Evolutionary conservation across 192 early-diverging fungal genomes (phyloP).

Genomic region (Gaertneriomyces semiglobifer): DNA sequence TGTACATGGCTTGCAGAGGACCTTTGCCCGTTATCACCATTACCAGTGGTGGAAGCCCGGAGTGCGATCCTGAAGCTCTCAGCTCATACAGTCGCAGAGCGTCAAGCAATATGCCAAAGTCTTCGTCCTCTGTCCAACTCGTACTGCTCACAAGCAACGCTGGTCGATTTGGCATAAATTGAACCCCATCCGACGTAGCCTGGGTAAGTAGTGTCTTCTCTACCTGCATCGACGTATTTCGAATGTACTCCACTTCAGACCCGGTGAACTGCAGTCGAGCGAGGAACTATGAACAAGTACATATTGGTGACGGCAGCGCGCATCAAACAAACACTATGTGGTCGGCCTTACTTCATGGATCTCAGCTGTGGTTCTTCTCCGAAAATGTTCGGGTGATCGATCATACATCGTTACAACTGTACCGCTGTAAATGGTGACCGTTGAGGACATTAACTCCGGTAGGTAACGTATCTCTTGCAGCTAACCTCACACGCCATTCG

Average conservation of each 20-base stretch:
- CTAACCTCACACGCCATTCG: constrained; percentile 65
- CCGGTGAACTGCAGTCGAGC: no score
- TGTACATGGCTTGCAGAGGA: constrained; percentile 69
- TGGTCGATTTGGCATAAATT: constrained; percentile 46
- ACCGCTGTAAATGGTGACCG: constrained; percentile 44
- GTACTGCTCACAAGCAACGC: constrained; percentile 83
- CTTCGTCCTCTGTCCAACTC: constrained; percentile 95
- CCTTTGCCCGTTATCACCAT: constrained; percentile 94
- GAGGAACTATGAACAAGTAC: no score
- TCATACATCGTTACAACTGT: constrained; percentile 77
- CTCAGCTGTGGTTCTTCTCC: constrained; percentile 55
- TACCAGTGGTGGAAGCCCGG: constrained; percentile 43
- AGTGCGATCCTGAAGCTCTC: constrained; percentile 16
- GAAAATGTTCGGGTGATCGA: constrained; percentile 75
- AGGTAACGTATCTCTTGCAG: background rate
- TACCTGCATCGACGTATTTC: background rate
- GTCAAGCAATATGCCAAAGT: constrained; percentile 77
- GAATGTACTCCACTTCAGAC: background rate
- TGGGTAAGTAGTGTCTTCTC: background rate
- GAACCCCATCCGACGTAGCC: background rate
- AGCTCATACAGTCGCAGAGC: constrained; percentile 49
- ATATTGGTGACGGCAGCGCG: no score
- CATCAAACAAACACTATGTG: no score
- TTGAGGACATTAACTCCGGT: background rate
- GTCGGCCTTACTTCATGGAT: constrained; percentile 56